Base-by-base conservation (phyloP, 768 basidiomycete species). In the Trametes maxima region DNA sequence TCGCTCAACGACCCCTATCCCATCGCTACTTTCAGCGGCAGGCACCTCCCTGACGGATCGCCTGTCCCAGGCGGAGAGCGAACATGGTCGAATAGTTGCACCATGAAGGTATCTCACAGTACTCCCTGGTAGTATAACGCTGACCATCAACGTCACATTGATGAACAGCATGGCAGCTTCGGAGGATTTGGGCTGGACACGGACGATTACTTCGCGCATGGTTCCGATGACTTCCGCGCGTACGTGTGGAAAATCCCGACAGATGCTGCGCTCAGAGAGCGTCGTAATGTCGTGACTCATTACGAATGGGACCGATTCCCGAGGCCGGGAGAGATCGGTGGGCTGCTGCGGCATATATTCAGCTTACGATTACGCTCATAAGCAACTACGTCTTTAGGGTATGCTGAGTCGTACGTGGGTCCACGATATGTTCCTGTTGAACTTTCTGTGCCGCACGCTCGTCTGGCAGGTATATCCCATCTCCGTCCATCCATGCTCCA, bases 181-280 rank as follows among this genome's bases (percentile, higher is more conserved):
- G 89, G 92, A 39, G 83, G 85, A 2, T 79, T 80, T 1, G 81
- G 80, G 4, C 67, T 80, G 28, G 77, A 80, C 48, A 73, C 66
- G 22, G 88, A 89, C 56, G 71, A 78, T 33, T 83, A 87, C 66
- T 94, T 87, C 68, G 81, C 80, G 37, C 82, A 83, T n/a, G 92
- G 92, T 16, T 92, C 90, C 12, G 92, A 94, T 69, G 90, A 94
- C 71, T 94, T 93, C 69, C 79, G 85, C 39, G 84, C 80, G 19
- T 94, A 94, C 65, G 70, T 92, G 22, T 94, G 92, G 92, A 84
- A 82, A 65, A 76, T 94, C 37, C 92, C 92, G 3, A 68, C 80
- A 13, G 62, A 80, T 3, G 59, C 66, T 11, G 73, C 75, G 16
- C 77, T 91, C 46, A 59, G 68, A 1, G 78, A 79, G 24, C 72